A percentile compares a stretch with the other conserved stretches of the same genome.
These are phyloP conservation scores for Hypocrella siamensis DNA, from an alignment of 2,329 filamentous ascomycete genomes.

Conservation along the genomic window DNA sequence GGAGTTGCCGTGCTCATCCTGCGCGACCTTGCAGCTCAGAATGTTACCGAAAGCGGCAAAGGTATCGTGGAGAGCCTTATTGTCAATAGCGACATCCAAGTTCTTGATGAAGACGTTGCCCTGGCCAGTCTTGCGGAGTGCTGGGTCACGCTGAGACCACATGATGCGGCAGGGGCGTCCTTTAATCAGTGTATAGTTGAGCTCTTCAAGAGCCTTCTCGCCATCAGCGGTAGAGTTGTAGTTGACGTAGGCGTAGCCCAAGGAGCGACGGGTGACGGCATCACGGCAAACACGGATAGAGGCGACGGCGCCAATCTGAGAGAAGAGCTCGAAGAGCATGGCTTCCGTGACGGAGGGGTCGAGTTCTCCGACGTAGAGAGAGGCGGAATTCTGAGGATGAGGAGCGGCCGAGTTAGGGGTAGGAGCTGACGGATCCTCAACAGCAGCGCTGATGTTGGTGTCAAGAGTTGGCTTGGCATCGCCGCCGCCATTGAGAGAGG, in stretches of 20 bases:
- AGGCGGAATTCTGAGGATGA: slow-evolving; percentile 85
- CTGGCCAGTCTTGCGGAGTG: slow-evolving; percentile 96
- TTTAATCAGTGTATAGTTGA: slow-evolving; percentile 99
- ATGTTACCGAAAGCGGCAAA: slow-evolving; percentile 99
- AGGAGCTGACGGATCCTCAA: slow-evolving; percentile 45
- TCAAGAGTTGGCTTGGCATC: slow-evolving; percentile 56
- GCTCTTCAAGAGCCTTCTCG: slow-evolving; percentile 95
- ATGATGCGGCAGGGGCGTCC: slow-evolving; percentile 98
- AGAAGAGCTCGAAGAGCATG: slow-evolving; percentile 99
- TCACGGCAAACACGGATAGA: slow-evolving; percentile 99
- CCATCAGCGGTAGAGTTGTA: slow-evolving; percentile 96
- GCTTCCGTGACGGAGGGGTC: slow-evolving; percentile 96
- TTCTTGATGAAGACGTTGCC: slow-evolving; percentile 99
- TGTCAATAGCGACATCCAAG: slow-evolving; percentile 94
- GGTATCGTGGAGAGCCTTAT: slow-evolving; percentile 99
- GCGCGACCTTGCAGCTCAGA: slow-evolving; percentile 96
- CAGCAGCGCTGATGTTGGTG: slow-evolving; percentile 47
- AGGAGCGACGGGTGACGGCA: slow-evolving; percentile 92
- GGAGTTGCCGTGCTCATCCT: slow-evolving; percentile 91
- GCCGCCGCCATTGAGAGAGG: slow-evolving; percentile 52
- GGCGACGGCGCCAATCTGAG: slow-evolving; percentile 94
- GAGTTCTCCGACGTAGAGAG: slow-evolving; percentile 97
- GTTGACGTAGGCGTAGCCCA: slow-evolving; percentile 99
- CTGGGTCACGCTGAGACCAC: slow-evolving; percentile 99
- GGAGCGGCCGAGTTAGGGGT: slow-evolving; percentile 59